phyloP scores from a whole-genome alignment of 2,329 filamentous ascomycete genomes.

The Penicillium sp. region DNA sequence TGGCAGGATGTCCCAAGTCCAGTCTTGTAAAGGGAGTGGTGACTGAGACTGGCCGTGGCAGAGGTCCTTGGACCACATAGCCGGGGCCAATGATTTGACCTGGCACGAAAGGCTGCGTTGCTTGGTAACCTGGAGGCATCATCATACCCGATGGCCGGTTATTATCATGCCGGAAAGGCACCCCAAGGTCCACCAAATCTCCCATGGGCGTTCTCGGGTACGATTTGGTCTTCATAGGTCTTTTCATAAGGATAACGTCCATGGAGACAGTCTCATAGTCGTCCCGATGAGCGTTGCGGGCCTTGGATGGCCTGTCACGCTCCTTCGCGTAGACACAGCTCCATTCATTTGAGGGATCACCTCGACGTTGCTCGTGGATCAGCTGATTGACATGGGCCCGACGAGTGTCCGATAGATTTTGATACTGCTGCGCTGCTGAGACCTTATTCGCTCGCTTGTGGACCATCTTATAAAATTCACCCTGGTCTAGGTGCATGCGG shows the following conservation, averaged over 20 bases:
- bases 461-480: conserved; percentile 35
- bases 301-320: conserved; percentile 30
- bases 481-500: conserved; percentile 37
- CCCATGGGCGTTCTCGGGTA: conserved; percentile 20
- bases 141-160: not conserved
- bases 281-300: conserved; percentile 30
- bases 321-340: conserved; percentile 43
- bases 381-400: conserved; percentile 41
- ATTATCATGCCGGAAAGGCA: conserved; percentile 14
- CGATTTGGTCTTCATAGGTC: conserved; percentile 24
- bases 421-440: conserved; percentile 34
- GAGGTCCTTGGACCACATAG: conserved; percentile 10
- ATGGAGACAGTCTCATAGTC: conserved; percentile 39
- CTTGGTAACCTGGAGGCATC: not conserved
- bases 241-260: conserved; percentile 40
- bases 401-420: conserved; percentile 31
- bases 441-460: conserved; percentile 34
- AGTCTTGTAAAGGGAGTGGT: conserved; percentile 12
- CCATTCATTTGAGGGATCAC: conserved; percentile 40
- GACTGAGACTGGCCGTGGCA: conserved; percentile 12
- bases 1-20: conserved; percentile 1
- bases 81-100: not conserved
- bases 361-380: conserved; percentile 36
- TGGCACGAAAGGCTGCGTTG: not conserved
- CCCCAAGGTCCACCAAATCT: conserved; percentile 20